Evolutionary conservation across 2,329 filamentous ascomycete species (phyloP).

Genomic region (Sarocladium oryzae): DNA sequence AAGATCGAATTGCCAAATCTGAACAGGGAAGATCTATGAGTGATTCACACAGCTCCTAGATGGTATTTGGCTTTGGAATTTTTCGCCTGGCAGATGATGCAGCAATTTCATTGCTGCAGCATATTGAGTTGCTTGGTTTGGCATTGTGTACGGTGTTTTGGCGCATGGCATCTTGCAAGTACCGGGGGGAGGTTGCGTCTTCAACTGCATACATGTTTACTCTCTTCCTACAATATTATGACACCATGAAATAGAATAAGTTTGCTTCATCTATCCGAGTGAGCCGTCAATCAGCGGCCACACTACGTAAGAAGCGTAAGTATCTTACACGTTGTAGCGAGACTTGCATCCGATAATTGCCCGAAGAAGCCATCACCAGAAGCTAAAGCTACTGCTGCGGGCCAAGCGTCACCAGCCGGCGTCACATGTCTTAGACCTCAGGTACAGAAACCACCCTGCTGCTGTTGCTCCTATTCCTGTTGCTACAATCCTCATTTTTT

Average conservation of each 20-base stretch:
- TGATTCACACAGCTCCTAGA: too few relatives aligned
- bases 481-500: too few relatives aligned
- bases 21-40: conserved; percentile 38
- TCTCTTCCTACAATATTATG: background rate
- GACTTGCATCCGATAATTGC: background rate
- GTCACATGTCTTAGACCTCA: conserved; percentile 8
- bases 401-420: conserved; percentile 2
- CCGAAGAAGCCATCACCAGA: background rate
- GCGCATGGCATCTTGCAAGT: background rate
- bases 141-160: conserved; percentile 6
- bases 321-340: too few relatives aligned
- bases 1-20: conserved; percentile 35
- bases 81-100: too few relatives aligned
- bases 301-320: too few relatives aligned
- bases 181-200: background rate
- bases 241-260: too few relatives aligned
- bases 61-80: too few relatives aligned
- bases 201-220: background rate
- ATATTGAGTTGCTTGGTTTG: too few relatives aligned
- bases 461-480: background rate
- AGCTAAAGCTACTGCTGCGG: background rate
- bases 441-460: background rate
- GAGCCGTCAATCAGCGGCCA: too few relatives aligned
- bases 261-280: background rate
- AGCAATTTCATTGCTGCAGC: too few relatives aligned